Evolutionary conservation across 768 basidiomycete genomes (phyloP).

Genomic region (Boletellus ananas): DNA sequence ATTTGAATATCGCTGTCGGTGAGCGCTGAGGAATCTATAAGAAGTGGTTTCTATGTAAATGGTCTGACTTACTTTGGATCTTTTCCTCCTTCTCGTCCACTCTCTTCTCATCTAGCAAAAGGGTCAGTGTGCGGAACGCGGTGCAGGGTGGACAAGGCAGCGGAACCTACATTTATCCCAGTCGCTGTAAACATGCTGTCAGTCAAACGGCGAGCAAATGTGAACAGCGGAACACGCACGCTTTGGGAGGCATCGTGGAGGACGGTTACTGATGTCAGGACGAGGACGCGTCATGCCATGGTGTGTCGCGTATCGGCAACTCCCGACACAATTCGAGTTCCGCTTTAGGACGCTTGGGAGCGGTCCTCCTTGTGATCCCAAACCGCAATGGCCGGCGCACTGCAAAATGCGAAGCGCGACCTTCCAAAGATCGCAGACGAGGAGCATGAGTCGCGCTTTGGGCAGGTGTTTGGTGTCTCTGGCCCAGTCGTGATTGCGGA

Average conservation of each 20-base stretch:
- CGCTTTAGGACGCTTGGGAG: slow-evolving; percentile 23
- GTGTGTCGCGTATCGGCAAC: slow-evolving; percentile 23
- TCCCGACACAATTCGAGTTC: slow-evolving; percentile 25
- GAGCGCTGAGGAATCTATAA: slow-evolving; percentile 53
- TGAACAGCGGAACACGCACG: slow-evolving; percentile 53
- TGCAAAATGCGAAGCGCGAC: slow-evolving; percentile 84
- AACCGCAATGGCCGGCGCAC: slow-evolving; percentile 80
- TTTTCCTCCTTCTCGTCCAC: slow-evolving; percentile 87
- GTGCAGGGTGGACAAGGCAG: background rate
- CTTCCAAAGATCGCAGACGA: slow-evolving; percentile 89
- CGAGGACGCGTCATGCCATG: slow-evolving; percentile 39
- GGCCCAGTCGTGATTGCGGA: slow-evolving; percentile 96
- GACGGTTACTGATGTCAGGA: slow-evolving; percentile 21
- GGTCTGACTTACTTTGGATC: slow-evolving; percentile 65
- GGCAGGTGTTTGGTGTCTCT: slow-evolving; percentile 91
- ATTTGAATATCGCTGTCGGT: slow-evolving; percentile 99
- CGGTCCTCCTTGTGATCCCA: slow-evolving; percentile 1
- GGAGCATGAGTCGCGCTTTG: slow-evolving; percentile 82
- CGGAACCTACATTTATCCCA: slow-evolving; percentile 91
- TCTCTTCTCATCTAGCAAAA: slow-evolving; percentile 74
- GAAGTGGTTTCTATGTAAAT: background rate
- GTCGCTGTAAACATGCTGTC: slow-evolving; percentile 53
- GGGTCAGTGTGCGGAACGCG: slow-evolving; percentile 5
- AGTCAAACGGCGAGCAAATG: slow-evolving; percentile 1
- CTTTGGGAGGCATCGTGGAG: slow-evolving; percentile 84